Evolutionary conservation across 2,329 filamentous ascomycete species (phyloP).

Genomic region (Orbilia javanica): DNA sequence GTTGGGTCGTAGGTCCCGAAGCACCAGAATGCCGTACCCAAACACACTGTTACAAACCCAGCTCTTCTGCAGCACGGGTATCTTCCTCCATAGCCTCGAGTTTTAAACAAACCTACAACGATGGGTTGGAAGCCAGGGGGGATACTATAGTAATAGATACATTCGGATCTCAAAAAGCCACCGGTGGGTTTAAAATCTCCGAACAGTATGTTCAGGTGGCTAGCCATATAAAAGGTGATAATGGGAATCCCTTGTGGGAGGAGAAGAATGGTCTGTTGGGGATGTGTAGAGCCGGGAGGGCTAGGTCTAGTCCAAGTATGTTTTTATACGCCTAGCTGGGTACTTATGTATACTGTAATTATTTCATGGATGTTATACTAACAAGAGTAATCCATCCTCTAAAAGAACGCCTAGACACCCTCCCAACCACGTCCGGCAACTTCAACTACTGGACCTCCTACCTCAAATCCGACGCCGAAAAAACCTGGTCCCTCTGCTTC

Average conservation of each 20-base stretch:
- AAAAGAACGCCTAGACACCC: conserved; percentile 1
- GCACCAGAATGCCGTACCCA: conserved; percentile 9
- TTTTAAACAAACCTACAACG: conserved; percentile 29
- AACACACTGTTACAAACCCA: conserved; percentile 32
- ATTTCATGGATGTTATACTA: background rate
- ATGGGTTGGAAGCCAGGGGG: conserved; percentile 6
- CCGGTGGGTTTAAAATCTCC: background rate
- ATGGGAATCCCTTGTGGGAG: conserved; percentile 3
- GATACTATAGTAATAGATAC: conserved; percentile 2
- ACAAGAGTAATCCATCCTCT: background rate
- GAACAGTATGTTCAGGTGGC: conserved; percentile 27
- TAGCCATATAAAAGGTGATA: background rate
- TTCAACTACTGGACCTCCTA: conserved; percentile 31
- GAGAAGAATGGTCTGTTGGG: conserved; percentile 25
- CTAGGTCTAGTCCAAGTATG: conserved; percentile 18
- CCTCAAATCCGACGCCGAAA: conserved; percentile 13
- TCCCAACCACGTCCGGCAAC: conserved; percentile 24
- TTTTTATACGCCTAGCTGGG: too few relatives aligned
- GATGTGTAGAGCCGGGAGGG: conserved; percentile 5
- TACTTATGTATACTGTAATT: background rate
- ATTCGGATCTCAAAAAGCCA: background rate
- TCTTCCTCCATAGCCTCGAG: conserved; percentile 24
- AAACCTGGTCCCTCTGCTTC: conserved; percentile 27
- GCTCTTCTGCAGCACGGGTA: background rate
- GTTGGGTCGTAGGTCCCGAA: conserved; percentile 27